Conservation (phyloP, 2,329 filamentous ascomycete genomes). For the Dryadomyces quercivorus region DNA sequence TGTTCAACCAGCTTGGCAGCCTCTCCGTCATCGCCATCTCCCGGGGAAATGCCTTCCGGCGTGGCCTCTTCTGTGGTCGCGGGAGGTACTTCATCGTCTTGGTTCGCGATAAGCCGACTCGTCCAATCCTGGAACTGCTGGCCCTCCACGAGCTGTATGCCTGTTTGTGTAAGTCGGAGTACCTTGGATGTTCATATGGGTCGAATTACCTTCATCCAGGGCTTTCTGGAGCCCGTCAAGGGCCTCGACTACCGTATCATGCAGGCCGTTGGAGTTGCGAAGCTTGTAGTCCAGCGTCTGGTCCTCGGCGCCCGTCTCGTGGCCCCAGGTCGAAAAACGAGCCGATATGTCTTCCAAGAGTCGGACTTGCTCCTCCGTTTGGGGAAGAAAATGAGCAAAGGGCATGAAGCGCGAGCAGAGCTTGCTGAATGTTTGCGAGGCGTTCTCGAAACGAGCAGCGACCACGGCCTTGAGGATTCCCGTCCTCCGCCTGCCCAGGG, state of each 20-base stretch:
- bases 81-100: not conserved
- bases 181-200: too few relatives aligned
- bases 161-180: not conserved
- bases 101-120: not conserved
- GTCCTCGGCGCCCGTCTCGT: conserved; percentile 9
- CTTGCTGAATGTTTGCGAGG: conserved; percentile 7
- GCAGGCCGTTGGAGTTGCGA: conserved; percentile 8
- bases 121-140: conserved; percentile 3
- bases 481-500: conserved; percentile 1
- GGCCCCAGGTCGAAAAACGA: conserved; percentile 9
- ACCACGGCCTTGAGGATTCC: conserved; percentile 7
- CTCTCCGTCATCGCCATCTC: too few relatives aligned
- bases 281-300: conserved; percentile 10
- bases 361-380: conserved; percentile 1
- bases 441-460: conserved; percentile 10
- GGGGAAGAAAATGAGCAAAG: conserved; percentile 4
- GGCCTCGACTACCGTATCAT: conserved; percentile 4
- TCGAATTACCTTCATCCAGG: conserved; percentile 7
- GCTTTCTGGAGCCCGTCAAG: conserved; percentile 6
- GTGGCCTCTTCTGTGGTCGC: too few relatives aligned
- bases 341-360: conserved; percentile 7
- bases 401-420: conserved; percentile 5
- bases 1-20: not conserved
- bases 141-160: conserved; percentile 6
- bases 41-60: too few relatives aligned